phyloP scores from a whole-genome alignment of 345 rosid species.

The Eucalyptus paniculata region DNA sequence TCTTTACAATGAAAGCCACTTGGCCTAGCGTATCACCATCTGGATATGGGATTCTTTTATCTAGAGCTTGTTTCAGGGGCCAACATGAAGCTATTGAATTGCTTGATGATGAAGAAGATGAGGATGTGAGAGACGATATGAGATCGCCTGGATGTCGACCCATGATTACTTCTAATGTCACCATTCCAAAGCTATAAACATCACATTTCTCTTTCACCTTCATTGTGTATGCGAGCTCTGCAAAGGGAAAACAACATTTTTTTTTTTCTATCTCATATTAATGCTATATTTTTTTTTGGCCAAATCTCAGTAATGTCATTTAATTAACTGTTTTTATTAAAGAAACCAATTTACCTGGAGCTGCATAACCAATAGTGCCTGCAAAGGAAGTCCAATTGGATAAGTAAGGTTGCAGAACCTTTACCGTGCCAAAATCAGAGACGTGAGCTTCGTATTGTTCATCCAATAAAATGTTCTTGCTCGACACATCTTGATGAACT shows the following conservation, averaged over 20 bases:
- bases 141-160: background rate
- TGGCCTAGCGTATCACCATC: background rate
- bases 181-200: background rate
- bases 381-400: background rate
- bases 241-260: background rate
- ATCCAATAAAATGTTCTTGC: background rate
- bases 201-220: background rate
- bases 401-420: background rate
- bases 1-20: background rate
- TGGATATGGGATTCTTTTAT: background rate
- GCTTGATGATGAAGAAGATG: background rate
- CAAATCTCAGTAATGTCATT: background rate
- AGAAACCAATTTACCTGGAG: background rate
- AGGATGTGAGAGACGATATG: background rate
- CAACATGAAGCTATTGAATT: background rate
- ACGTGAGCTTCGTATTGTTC: background rate
- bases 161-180: background rate
- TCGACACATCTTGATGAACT: background rate
- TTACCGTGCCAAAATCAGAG: background rate
- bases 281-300: background rate
- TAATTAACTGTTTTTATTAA: background rate
- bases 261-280: background rate
- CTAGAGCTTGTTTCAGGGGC: background rate
- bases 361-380: background rate
- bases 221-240: background rate